Base-by-base conservation (phyloP, 2,329 filamentous ascomycete genomes). In the Trichoderma polysporum region DNA sequence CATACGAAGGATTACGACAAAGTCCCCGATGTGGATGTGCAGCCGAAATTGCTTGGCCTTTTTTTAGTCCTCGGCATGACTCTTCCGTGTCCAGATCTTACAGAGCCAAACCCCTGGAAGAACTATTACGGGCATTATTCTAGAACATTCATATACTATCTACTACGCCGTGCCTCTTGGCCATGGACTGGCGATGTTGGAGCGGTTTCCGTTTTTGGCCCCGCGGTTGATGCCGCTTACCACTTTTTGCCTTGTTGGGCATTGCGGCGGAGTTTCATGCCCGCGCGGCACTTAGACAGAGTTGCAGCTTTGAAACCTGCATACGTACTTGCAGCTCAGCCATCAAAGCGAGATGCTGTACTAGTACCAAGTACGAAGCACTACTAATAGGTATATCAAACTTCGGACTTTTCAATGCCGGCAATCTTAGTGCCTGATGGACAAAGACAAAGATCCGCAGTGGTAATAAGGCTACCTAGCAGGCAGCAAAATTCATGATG, bases 31-130 rank as follows among this genome's bases (percentile, higher is more conserved):
- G 53, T 49, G 49, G 37, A 54, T 6, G 22, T 45, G 27, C 49
- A 39, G 35, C 60, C 60, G 60, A 63, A 63, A 63, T 63, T 54
- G 29, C 27, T 19, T 33, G 35, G 22, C 19, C 60, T 63, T 63
- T 63, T 63, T 54, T 63, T 63, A 63, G 60, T 31, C 52, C 22
- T 41, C 31, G 45, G 45, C 10, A 12, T 37, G 29, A 31, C 27
- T 27, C 50, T 29, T 17, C 27, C 15, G 41, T 19, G 19, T 17
- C 41, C 41, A 19, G 41, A 22, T 45, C 41, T 45, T 50, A 50
- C 22, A 22, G 25, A 27, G 19, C 47, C 41, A 45, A 45, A 45
- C 41, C 41, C 41, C 41, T 45, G 41, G 41, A 22, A 19, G 41
- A n/a, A n/a, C n/a, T n/a, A n/a, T n/a, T n/a, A 19, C 41, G 31